phyloP scores from a whole-genome alignment of 2,329 filamentous ascomycete genomes.

The Fusarium tricinctum region DNA sequence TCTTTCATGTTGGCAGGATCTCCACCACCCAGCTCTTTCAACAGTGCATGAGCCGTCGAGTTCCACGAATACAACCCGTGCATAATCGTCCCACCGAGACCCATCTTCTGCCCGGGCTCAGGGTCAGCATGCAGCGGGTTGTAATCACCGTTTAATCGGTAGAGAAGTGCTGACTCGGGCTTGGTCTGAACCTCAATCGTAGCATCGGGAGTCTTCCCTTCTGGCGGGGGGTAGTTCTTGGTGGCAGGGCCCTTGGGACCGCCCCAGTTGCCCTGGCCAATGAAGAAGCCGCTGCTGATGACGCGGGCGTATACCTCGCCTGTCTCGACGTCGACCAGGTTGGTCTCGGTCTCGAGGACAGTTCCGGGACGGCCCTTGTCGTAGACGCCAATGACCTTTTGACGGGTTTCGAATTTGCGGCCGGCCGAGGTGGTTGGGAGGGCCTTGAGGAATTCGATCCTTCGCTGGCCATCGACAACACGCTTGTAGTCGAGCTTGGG shows the following conservation, averaged over 20 bases:
- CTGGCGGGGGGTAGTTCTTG: slow-evolving; percentile 50
- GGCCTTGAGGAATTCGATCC: slow-evolving; percentile 55
- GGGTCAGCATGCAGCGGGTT: slow-evolving; percentile 63
- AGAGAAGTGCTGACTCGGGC: slow-evolving; percentile 57
- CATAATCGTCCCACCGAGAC: slow-evolving; percentile 62
- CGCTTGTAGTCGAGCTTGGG: slow-evolving; percentile 58
- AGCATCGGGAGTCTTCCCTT: slow-evolving; percentile 54
- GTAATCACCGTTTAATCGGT: slow-evolving; percentile 63
- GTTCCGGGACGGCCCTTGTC: slow-evolving; percentile 54
- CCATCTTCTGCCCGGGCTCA: slow-evolving; percentile 58
- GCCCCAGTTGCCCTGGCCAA: slow-evolving; percentile 62
- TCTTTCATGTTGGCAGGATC: slow-evolving; percentile 58
- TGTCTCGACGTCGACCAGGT: slow-evolving; percentile 57
- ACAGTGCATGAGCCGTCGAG: slow-evolving; percentile 59
- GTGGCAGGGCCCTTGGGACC: slow-evolving; percentile 59
- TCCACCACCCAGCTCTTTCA: slow-evolving; percentile 57
- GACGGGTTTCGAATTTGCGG: slow-evolving; percentile 57
- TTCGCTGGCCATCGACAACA: slow-evolving; percentile 59
- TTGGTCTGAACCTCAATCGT: slow-evolving; percentile 56
- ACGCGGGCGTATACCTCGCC: slow-evolving; percentile 57
- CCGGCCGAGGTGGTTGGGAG: slow-evolving; percentile 56
- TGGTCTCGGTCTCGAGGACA: slow-evolving; percentile 57
- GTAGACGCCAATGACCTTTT: slow-evolving; percentile 60
- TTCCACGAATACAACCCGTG: slow-evolving; percentile 65
- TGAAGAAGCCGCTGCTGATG: slow-evolving; percentile 58